Evolutionary conservation across 139 green algal species (phyloP), one percentile per base, ranked within the genome.

Genomic region (Haematococcus lacustris): DNA sequence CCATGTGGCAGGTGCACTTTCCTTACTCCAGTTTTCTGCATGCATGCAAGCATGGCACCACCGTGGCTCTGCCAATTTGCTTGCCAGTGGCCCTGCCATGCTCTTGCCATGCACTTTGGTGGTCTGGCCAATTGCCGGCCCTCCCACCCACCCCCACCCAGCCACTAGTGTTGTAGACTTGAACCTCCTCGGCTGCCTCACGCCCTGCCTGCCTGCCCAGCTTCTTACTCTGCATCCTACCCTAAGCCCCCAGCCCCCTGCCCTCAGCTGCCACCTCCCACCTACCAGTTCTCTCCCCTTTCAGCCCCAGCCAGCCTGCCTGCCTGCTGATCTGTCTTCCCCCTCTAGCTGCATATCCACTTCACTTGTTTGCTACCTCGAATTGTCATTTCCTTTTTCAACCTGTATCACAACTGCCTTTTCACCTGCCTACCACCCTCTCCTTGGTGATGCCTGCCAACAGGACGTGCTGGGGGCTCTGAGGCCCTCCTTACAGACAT

Each of bases 381-480:
- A 13, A 57, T 57, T 21, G 47, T 28, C 47, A 21, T 21, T 57
- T 21, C 21, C 13, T 57, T 57, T 13, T 21, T 57, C 47, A 57
- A 57, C 47, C 47, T 57, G 47, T 28, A 13, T 57, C 13, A 28
- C 9, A 53, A 13, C 53, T 30, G 21, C 53, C 53, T 32, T 23
- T 23, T 21, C 13, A 21, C 9, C 21, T 32, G 26, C 53, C 30
- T 23, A 30, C 13, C 53, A 35, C 53, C 9, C 43, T 53, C 9
- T 53, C 17, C 9, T 17, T 28, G 43, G 9, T 53, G 43, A 9
- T 53, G 43, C 9, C 51, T 50, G 7, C 63, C 25, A 3, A 34
- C 79, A 96, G 87, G 93, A 97, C 57, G 51, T 97, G 43, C 80
- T 93, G 38, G 84, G 89, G 63, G n/a, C 67, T 37, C 72, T 97